Percentiles rank a stretch among this genome's conserved stretches.
phyloP scores from a whole-genome alignment of 1,284 basidiomycete species.

The Wallemia hederae region DNA sequence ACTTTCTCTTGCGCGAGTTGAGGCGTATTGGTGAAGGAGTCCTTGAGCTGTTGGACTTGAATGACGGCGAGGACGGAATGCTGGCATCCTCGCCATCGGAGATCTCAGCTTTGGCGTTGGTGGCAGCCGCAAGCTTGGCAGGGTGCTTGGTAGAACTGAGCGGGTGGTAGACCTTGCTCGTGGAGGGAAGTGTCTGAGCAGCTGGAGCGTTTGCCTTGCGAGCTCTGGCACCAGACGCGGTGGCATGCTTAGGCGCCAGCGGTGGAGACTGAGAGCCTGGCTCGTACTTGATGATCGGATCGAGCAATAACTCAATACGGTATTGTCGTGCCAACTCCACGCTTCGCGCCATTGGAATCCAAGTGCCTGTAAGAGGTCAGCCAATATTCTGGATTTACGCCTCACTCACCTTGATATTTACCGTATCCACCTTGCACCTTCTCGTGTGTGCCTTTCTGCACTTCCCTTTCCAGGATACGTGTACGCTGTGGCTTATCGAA shows the following conservation, averaged over 20 bases:
- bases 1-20: conserved; percentile 2
- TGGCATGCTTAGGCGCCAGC: conserved; percentile 80
- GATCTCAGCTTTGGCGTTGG: conserved; percentile 11
- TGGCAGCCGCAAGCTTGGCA: not conserved
- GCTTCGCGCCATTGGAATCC: conserved; percentile 88
- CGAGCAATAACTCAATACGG: conserved; percentile 61
- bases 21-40: conserved; percentile 9
- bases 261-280: conserved; percentile 79
- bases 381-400: not conserved
- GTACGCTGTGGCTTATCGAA: conserved; percentile 98
- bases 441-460: conserved; percentile 95
- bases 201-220: conserved; percentile 14
- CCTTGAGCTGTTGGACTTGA: conserved; percentile 1
- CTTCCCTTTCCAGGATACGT: conserved; percentile 82
- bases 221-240: conserved; percentile 27
- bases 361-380: conserved; percentile 38
- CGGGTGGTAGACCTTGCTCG: conserved; percentile 7
- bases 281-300: conserved; percentile 81
- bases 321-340: conserved; percentile 68
- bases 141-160: conserved; percentile 4
- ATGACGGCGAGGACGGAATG: conserved; percentile 1
- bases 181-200: conserved; percentile 19
- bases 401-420: conserved; percentile 73
- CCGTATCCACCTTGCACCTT: conserved; percentile 99
- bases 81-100: conserved; percentile 7